Base-by-base conservation (phyloP, 192 early-diverging fungal species). In the Coemansia sp. region DNA sequence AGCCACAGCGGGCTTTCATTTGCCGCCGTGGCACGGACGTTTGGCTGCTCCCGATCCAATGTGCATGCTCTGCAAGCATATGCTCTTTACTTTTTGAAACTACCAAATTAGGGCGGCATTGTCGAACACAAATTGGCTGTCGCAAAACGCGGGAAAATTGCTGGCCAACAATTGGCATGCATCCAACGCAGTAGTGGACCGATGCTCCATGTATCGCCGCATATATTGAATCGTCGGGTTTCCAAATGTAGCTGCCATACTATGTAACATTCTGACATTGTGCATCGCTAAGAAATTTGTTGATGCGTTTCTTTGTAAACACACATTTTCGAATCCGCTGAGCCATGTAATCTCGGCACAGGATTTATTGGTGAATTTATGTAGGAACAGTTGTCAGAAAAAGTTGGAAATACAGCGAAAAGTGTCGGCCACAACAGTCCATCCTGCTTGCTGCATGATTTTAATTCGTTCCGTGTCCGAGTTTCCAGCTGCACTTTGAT, bases 111-210 rank as follows among this genome's bases (percentile, higher is more conserved):
- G 53, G 17, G 47, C n/a, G 47, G n/a, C 47, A 21, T 21, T 49
- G n/a, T 43, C 47, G n/a, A 21, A 17, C n/a, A 8, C 47, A 8
- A 5, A 17, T 49, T n/a, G 45, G 45, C 45, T n/a, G 39, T 41
- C 6, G 12, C 4, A 11, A 14, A 48, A 19, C 2, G 45, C 45
- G n/a, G 45, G 45, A 48, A 48, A 48, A 48, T 21, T 49, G 47
- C 5, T 17, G 14, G 15, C 15, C 47, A 49, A 49, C 19, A 49
- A 49, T 49, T 19, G 47, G 19, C 1, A 21, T n/a, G 47, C 47
- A 49, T 49, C 15, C 45, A 48, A 27, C 53, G 53, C 14, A 55
- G n/a, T 55, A 55, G 53, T 55, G 53, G 53, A 49, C 47, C 47
- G 19, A 8, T 19, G 17, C 53, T 55, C 53, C 53, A 55, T 55